Evolutionary conservation across 306 rosid genomes (phyloP).

Genomic region (Rosa rugosa): DNA sequence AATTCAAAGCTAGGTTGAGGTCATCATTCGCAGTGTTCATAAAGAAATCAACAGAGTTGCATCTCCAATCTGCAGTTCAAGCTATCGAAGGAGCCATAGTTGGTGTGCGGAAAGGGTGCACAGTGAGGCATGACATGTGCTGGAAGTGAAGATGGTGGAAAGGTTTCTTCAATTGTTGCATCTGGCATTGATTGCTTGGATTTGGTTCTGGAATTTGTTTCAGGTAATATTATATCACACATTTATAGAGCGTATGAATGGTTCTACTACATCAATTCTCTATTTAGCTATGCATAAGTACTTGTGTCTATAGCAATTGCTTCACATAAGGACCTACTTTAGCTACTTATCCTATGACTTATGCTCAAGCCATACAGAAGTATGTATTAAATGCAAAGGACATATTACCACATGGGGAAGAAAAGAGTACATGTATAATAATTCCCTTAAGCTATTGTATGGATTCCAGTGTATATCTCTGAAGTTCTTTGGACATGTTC

Average conservation of each 20-base stretch:
- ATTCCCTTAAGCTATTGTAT: background rate
- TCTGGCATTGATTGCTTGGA: constrained; percentile 83
- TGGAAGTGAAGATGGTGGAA: constrained; percentile 60
- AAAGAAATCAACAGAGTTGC: constrained; percentile 66
- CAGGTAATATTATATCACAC: constrained; percentile 55
- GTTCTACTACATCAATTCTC: background rate
- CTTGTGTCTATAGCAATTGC: background rate
- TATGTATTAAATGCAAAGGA: background rate
- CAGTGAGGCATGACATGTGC: constrained; percentile 52
- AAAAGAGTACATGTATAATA: background rate
- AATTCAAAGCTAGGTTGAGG: constrained; percentile 68
- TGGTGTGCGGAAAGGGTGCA: constrained; percentile 58
- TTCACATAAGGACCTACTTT: background rate
- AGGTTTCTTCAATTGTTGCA: constrained; percentile 63
- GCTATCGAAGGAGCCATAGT: constrained; percentile 78
- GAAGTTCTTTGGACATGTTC: constrained; percentile 2
- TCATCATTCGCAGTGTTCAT: constrained; percentile 59
- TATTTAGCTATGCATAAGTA: background rate
- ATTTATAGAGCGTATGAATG: constrained; percentile 9
- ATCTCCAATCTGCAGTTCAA: constrained; percentile 65
- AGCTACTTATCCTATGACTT: background rate
- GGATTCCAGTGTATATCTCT: background rate
- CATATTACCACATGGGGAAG: background rate
- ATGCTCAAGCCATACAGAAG: background rate
- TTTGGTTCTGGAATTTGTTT: constrained; percentile 76